These are phyloP conservation scores for Saussurea involucrata DNA, from an alignment of 129 eudicot species.

Conservation along the genomic window DNA sequence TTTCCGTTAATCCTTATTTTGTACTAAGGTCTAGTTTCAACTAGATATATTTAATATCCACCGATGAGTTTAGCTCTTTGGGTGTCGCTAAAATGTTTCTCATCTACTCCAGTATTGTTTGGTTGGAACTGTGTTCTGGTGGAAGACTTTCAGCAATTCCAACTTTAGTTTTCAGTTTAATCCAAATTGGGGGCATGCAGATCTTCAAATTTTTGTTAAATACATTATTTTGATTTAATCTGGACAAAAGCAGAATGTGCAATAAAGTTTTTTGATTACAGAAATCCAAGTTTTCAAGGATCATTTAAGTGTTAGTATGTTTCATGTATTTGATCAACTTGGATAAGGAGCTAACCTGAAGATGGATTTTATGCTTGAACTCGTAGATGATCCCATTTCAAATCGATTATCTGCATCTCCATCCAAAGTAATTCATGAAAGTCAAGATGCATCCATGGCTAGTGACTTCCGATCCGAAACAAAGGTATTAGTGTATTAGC, in stretches of 20 bases:
- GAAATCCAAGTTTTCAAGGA: background rate
- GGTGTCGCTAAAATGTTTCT: background rate
- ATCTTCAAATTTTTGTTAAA: background rate
- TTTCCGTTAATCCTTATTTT: too few relatives aligned
- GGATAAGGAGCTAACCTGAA: background rate
- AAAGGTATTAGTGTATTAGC: conserved; percentile 37
- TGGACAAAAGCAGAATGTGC: background rate
- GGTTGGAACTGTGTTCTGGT: background rate
- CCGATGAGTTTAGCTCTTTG: background rate
- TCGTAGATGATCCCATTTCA: conserved; percentile 81
- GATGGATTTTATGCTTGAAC: conserved; percentile 6
- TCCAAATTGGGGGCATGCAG: background rate
- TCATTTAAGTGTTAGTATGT: background rate
- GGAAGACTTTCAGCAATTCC: background rate
- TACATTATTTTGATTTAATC: background rate
- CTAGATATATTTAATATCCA: background rate
- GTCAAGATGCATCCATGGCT: conserved; percentile 22
- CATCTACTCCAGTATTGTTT: background rate
- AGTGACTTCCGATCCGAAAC: conserved; percentile 30
- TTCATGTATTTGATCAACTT: background rate
- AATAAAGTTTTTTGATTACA: conserved; percentile 5
- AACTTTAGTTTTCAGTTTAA: background rate
- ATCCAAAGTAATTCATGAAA: conserved; percentile 39
- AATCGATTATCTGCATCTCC: conserved; percentile 53
- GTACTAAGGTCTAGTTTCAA: background rate